phyloP scores from a whole-genome alignment of 805 yeast species.

The Barnettozyma siamensis region DNA sequence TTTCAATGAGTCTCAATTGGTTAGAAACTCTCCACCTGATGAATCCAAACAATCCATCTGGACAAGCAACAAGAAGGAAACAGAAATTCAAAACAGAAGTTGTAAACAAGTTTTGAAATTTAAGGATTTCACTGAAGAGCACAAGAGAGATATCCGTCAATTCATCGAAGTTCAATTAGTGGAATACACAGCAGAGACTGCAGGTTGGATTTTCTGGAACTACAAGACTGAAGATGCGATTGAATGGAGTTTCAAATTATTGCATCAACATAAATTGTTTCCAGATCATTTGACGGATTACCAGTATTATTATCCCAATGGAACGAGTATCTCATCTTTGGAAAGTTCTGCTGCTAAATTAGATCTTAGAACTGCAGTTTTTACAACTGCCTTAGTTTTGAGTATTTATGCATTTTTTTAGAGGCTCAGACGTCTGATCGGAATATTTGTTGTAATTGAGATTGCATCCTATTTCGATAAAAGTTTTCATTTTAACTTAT shows the following conservation, averaged over 20 bases:
- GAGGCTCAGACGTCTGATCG: too few species aligned
- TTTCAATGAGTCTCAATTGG: slow-evolving; percentile 24
- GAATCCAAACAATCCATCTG: neutral
- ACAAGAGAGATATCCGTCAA: slow-evolving; percentile 41
- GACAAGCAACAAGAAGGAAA: neutral
- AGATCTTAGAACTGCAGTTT: neutral
- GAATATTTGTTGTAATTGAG: too few species aligned
- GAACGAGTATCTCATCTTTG: slow-evolving; percentile 8
- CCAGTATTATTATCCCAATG: slow-evolving; percentile 36
- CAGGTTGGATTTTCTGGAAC: slow-evolving; percentile 70
- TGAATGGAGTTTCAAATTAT: slow-evolving; percentile 59
- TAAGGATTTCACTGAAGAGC: slow-evolving; percentile 37
- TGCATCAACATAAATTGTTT: slow-evolving; percentile 46
- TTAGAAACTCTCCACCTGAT: slow-evolving; percentile 10
- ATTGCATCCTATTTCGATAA: too few species aligned
- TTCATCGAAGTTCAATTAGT: slow-evolving; percentile 59
- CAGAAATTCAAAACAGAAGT: slow-evolving; percentile 7
- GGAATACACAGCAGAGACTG: slow-evolving; percentile 38
- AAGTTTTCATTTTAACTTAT: too few species aligned
- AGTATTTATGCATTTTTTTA: too few species aligned
- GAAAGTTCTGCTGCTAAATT: neutral
- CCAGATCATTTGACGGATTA: slow-evolving; percentile 56
- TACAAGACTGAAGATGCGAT: slow-evolving; percentile 60
- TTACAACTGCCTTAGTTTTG: too few species aligned
- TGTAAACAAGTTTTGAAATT: slow-evolving; percentile 38